phyloP scores from a whole-genome alignment of 176 grass and related monocot genomes.

The Saccharum officinarum region DNA sequence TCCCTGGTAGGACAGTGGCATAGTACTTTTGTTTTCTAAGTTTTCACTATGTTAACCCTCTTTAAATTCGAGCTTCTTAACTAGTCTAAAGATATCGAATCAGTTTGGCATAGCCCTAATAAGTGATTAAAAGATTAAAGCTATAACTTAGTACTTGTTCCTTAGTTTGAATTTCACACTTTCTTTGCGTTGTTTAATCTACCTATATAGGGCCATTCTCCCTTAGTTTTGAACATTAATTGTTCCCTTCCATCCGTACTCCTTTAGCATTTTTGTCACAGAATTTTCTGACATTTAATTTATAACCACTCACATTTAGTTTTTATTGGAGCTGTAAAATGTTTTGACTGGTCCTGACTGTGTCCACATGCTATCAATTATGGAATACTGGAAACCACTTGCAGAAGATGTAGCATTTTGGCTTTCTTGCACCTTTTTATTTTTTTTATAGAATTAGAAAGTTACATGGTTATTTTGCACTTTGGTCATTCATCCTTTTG shows the following conservation, averaged over 20 bases:
- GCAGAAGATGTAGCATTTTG: slow-evolving; percentile 66
- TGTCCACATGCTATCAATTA: slow-evolving; percentile 66
- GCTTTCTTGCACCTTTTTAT: neutral
- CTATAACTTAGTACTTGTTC: neutral
- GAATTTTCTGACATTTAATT: neutral
- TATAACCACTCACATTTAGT: slow-evolving; percentile 2
- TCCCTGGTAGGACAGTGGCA: neutral
- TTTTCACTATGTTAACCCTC: neutral
- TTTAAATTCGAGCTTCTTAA: neutral
- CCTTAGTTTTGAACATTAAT: neutral
- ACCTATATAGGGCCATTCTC: neutral
- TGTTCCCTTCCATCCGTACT: neutral
- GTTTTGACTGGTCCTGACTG: slow-evolving; percentile 87
- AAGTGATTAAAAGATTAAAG: neutral
- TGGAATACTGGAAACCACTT: slow-evolving; percentile 94
- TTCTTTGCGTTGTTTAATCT: neutral
- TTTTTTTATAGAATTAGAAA: neutral
- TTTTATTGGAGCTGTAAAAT: slow-evolving; percentile 54
- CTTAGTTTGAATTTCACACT: neutral
- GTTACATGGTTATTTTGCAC: neutral
- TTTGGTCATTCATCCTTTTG: slow-evolving; percentile 9
- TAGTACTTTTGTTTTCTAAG: too few species aligned
- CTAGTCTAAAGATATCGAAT: neutral
- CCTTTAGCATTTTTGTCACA: neutral
- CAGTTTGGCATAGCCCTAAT: neutral